Evolutionary conservation across 345 rosid species (phyloP).

Genomic region (Boechera divaricarpa): DNA sequence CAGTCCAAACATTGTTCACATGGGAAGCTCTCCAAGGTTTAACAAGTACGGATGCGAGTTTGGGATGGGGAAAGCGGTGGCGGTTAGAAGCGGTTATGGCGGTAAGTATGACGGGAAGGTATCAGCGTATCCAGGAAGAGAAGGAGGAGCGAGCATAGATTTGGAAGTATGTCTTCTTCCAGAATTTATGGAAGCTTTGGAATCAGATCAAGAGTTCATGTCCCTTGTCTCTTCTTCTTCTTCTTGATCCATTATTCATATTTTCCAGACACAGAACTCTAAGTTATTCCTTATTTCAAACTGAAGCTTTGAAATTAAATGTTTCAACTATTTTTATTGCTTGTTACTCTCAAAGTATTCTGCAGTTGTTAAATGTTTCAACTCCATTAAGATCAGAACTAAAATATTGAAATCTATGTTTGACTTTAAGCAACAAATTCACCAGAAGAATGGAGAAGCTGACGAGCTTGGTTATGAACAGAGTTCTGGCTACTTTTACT

Average conservation of each 20-base stretch:
- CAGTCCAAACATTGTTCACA: slow-evolving; percentile 52
- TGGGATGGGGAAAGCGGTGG: slow-evolving; percentile 76
- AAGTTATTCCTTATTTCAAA: neutral
- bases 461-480: slow-evolving; percentile 23
- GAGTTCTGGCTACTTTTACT: slow-evolving; percentile 50
- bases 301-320: neutral
- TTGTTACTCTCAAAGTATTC: neutral
- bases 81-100: slow-evolving; percentile 70
- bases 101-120: slow-evolving; percentile 73
- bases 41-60: slow-evolving; percentile 73
- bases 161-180: slow-evolving; percentile 71
- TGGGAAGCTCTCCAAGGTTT: slow-evolving; percentile 86
- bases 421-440: slow-evolving; percentile 23
- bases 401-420: slow-evolving; percentile 19
- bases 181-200: slow-evolving; percentile 62
- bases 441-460: slow-evolving; percentile 26
- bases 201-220: slow-evolving; percentile 61
- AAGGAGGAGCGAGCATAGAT: slow-evolving; percentile 72
- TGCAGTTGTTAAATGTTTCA: slow-evolving; percentile 9
- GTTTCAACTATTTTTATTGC: slow-evolving; percentile 1
- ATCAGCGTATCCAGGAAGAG: slow-evolving; percentile 62
- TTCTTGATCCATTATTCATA: slow-evolving; percentile 16
- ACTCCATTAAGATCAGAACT: slow-evolving; percentile 4
- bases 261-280: neutral
- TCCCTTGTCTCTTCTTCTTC: slow-evolving; percentile 39